Evolutionary conservation across 2,329 filamentous ascomycete species (phyloP).

Genomic region (Fusarium sp.): DNA sequence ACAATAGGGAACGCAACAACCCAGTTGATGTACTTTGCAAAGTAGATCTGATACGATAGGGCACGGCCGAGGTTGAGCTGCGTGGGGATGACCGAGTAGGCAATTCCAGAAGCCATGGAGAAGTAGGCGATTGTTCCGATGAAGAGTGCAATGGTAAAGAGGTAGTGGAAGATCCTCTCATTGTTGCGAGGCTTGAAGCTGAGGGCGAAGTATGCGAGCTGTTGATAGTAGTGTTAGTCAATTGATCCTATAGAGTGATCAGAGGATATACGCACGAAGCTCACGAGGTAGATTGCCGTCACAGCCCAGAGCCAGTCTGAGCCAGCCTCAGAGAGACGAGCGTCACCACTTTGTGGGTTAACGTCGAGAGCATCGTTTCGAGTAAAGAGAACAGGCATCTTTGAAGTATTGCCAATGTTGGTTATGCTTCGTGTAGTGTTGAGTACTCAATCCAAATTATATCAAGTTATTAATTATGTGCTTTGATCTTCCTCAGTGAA

Average conservation of each 20-base stretch:
- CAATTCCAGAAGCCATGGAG: constrained; percentile 66
- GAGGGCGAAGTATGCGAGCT: constrained; percentile 59
- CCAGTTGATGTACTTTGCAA: constrained; percentile 69
- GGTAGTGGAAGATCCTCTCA: constrained; percentile 69
- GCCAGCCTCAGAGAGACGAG: constrained; percentile 60
- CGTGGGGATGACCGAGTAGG: constrained; percentile 58
- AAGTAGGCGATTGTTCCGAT: constrained; percentile 66
- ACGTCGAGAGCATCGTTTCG: constrained; percentile 62
- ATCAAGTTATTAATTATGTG: constrained; percentile 2
- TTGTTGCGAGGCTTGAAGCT: constrained; percentile 60
- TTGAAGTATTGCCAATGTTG: constrained; percentile 12
- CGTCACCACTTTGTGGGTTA: constrained; percentile 60
- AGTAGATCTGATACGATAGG: constrained; percentile 65
- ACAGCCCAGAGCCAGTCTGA: constrained; percentile 70
- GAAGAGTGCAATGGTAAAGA: constrained; percentile 64
- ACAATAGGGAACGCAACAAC: constrained; percentile 63
- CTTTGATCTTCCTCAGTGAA: neutral
- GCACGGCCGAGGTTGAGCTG: constrained; percentile 37
- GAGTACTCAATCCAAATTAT: neutral
- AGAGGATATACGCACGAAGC: constrained; percentile 57
- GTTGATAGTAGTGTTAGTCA: constrained; percentile 24
- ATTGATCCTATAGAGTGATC: neutral
- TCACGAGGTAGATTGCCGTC: constrained; percentile 62
- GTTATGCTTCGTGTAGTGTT: constrained; percentile 3
- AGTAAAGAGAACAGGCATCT: constrained; percentile 52